phyloP scores from a whole-genome alignment of 257 asterid genomes.

The Solanum infundibuliforme region DNA sequence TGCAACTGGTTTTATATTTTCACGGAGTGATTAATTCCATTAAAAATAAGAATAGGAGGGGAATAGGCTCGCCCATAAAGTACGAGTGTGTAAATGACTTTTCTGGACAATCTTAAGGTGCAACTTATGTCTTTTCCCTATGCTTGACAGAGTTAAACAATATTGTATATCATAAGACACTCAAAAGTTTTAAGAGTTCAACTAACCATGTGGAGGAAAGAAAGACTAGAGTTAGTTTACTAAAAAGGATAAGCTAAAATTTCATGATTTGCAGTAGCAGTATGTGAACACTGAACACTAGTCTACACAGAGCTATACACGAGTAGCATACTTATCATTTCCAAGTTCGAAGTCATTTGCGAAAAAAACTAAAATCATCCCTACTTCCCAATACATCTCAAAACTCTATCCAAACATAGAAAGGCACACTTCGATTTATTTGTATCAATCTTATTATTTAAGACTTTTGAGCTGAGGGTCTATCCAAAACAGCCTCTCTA shows the following conservation, averaged over 20 bases:
- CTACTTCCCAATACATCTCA: background rate
- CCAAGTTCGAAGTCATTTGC: background rate
- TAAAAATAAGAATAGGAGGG: background rate
- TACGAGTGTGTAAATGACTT: background rate
- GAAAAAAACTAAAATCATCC: background rate
- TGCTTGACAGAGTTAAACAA: background rate
- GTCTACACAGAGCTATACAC: background rate
- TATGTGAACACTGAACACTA: background rate
- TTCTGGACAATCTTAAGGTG: background rate
- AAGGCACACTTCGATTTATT: background rate
- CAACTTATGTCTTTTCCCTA: background rate
- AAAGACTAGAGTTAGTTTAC: background rate
- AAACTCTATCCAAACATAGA: background rate
- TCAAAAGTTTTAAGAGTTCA: background rate
- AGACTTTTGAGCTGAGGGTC: background rate
- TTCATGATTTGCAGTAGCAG: background rate
- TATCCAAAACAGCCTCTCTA: background rate
- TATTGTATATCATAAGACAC: background rate
- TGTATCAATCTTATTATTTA: background rate
- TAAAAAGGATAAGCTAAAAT: background rate
- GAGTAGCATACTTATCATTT: background rate
- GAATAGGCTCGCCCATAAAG: background rate
- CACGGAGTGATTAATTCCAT: background rate
- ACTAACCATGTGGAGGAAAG: background rate
- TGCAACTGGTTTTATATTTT: background rate